These are phyloP conservation scores for Dactylellina haptotyla DNA, from an alignment of 2,329 filamentous ascomycete genomes.

Conservation along the genomic window DNA sequence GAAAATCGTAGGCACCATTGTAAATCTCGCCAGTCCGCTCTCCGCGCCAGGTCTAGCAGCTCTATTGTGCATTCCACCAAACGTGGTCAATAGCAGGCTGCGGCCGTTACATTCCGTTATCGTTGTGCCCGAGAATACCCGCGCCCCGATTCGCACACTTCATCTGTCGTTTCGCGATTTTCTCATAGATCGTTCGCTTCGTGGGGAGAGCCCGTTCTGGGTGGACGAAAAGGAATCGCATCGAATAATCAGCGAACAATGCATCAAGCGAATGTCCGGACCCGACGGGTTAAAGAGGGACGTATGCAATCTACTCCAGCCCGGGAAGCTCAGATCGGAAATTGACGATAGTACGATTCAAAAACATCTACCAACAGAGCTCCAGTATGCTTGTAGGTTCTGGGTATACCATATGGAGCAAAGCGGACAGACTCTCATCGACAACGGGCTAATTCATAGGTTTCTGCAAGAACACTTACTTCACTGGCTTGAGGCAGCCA, in stretches of 20 bases:
- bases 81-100: conserved; percentile 3
- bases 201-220: conserved; percentile 16
- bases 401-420: conserved; percentile 23
- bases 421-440: not conserved
- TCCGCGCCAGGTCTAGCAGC: conserved; percentile 2
- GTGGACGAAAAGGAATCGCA: conserved; percentile 24
- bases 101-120: conserved; percentile 17
- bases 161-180: conserved; percentile 41
- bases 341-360: conserved; percentile 54
- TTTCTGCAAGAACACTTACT: conserved; percentile 7
- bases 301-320: conserved; percentile 57
- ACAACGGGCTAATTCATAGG: not conserved
- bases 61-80: conserved; percentile 7
- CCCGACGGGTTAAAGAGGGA: conserved; percentile 56
- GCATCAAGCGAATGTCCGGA: conserved; percentile 60
- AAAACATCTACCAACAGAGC: conserved; percentile 59
- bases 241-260: not conserved
- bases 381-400: conserved; percentile 55
- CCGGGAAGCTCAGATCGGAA: conserved; percentile 50
- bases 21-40: conserved; percentile 17
- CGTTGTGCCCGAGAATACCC: not conserved
- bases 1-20: conserved; percentile 15
- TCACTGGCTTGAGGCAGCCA: conserved; percentile 14
- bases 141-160: conserved; percentile 11
- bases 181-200: conserved; percentile 6